phyloP scores from a whole-genome alignment of 495 filamentous ascomycete genomes.

The Penicillium pancosmium region DNA sequence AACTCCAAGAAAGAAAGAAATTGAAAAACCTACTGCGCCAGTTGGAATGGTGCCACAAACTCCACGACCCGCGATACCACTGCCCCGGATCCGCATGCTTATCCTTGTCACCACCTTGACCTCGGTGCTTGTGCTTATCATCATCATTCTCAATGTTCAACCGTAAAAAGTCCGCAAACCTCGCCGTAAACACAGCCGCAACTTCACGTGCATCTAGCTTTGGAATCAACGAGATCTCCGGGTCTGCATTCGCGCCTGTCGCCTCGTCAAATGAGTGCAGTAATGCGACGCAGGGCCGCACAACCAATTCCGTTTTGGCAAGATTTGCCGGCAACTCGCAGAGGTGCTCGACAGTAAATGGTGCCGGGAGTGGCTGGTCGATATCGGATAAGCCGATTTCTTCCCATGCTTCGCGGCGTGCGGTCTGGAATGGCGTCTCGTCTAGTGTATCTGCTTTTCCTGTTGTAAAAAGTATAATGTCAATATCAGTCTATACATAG shows the following conservation, averaged over 20 bases:
- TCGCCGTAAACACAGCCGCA: conserved; percentile 85
- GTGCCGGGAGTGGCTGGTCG: conserved; percentile 60
- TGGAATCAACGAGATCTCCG: conserved; percentile 74
- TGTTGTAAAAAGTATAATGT: conserved; percentile 16
- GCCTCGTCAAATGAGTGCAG: conserved; percentile 61
- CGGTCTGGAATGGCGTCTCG: conserved; percentile 69
- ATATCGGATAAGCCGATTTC: conserved; percentile 84
- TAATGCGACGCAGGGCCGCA: conserved; percentile 84
- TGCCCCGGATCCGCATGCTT: conserved; percentile 44
- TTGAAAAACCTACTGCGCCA: conserved; percentile 56
- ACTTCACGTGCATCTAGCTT: conserved; percentile 83
- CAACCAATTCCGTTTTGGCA: conserved; percentile 77
- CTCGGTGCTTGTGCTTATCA: no score
- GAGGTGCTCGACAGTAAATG: conserved; percentile 81
- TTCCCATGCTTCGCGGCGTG: conserved; percentile 84
- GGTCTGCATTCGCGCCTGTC: conserved; percentile 45
- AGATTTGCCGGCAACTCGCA: conserved; percentile 80
- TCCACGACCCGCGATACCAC: conserved; percentile 57
- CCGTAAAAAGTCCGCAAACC: conserved; percentile 72
- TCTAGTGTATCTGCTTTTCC: conserved; percentile 52
- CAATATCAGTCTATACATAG: neutral
- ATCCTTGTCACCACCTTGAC: neutral
- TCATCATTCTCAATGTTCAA: conserved; percentile 54
- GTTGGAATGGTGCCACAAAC: conserved; percentile 65
- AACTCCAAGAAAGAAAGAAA: conserved; percentile 1